Conservation (phyloP, 2,329 filamentous ascomycete species). For the Domatiomyces globalis region DNA sequence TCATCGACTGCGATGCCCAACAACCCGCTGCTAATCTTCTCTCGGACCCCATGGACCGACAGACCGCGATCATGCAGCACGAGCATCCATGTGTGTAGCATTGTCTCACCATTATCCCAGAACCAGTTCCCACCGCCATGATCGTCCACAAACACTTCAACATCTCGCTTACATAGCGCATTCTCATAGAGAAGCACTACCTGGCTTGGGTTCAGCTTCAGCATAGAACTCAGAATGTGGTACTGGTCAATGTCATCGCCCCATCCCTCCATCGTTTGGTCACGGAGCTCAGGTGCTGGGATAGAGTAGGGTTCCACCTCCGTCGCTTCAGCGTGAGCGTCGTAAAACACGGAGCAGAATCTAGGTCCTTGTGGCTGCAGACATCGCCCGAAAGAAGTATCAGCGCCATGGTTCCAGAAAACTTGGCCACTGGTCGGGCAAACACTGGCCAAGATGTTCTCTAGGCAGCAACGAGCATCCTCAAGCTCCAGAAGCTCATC, state of each 20-base stretch:
- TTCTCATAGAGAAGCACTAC: constrained; percentile 44
- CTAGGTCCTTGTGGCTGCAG: neutral
- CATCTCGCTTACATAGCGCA: constrained; percentile 42
- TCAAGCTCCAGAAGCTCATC: constrained; percentile 44
- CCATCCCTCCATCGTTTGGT: constrained; percentile 41
- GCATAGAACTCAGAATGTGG: constrained; percentile 50
- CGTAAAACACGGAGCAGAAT: constrained; percentile 12
- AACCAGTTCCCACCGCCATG: constrained; percentile 43
- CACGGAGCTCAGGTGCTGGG: constrained; percentile 31
- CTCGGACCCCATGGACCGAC: constrained; percentile 29
- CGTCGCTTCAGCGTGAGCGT: constrained; percentile 1
- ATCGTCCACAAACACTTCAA: constrained; percentile 38
- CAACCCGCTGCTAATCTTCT: constrained; percentile 10
- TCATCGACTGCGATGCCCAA: constrained; percentile 7
- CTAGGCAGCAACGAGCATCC: constrained; percentile 42
- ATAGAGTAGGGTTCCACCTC: constrained; percentile 7
- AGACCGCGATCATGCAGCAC: constrained; percentile 43
- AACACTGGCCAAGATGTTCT: constrained; percentile 41
- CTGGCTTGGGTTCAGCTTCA: constrained; percentile 49
- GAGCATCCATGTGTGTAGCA: constrained; percentile 43
- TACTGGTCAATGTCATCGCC: constrained; percentile 50
- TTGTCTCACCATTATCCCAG: constrained; percentile 49
- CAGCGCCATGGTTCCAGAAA: constrained; percentile 15
- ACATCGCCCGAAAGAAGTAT: neutral
- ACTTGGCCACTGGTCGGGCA: constrained; percentile 44